Conservation (phyloP, 1,284 basidiomycete genomes). For the Phlebopus sp. region DNA sequence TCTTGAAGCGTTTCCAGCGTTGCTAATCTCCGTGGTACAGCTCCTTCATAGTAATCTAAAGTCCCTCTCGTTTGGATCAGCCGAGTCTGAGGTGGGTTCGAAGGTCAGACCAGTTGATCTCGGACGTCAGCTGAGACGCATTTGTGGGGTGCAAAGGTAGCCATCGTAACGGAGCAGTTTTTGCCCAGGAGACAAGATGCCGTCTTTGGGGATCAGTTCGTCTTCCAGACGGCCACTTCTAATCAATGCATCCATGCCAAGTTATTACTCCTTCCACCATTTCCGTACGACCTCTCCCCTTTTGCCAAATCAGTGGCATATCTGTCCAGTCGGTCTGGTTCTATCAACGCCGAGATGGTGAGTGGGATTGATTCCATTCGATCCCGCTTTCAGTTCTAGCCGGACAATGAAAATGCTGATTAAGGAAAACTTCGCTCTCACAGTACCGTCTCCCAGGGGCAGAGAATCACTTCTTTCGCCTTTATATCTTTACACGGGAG, state of each 20-base stretch:
- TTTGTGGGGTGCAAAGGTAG: conserved; percentile 19
- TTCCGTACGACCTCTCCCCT: conserved; percentile 25
- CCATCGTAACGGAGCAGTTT: conserved; percentile 27
- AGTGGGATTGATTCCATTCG: conserved; percentile 10
- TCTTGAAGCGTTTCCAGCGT: not conserved
- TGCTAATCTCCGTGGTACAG: conserved; percentile 14
- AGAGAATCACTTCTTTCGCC: conserved; percentile 29
- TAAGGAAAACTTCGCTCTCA: conserved; percentile 3
- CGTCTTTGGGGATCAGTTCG: conserved; percentile 31
- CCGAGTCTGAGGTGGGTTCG: conserved; percentile 20
- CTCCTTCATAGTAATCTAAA: conserved; percentile 30
- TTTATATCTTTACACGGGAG: conserved; percentile 27
- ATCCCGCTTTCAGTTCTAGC: not conserved
- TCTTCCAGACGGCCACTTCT: conserved; percentile 22
- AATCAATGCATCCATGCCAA: conserved; percentile 26
- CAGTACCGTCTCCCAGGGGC: conserved; percentile 26
- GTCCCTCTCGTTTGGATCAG: conserved; percentile 8
- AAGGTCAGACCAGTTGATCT: not conserved
- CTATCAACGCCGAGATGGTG: conserved; percentile 25
- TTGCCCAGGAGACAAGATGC: conserved; percentile 28
- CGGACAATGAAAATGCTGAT: conserved; percentile 3
- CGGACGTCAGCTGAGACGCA: not conserved
- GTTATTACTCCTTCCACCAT: conserved; percentile 25
- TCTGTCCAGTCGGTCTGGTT: conserved; percentile 27
- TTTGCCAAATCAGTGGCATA: conserved; percentile 35